Base-by-base conservation (phyloP, 1,139 yeast genomes). In the Chernovozyma sophiae-reginae region DNA sequence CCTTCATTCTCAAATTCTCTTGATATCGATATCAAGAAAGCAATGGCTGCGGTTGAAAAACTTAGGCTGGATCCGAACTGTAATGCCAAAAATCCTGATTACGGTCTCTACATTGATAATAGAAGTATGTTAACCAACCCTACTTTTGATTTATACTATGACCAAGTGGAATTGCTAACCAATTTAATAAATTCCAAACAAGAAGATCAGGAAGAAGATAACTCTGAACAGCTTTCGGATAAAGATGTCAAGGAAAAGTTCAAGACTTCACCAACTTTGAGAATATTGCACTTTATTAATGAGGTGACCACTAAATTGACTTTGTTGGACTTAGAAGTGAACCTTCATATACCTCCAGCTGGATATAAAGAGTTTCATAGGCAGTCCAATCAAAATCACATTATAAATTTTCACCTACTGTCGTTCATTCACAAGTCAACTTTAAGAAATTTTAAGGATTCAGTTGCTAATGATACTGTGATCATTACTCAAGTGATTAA, bases 101-200 rank as follows among this genome's bases (percentile, higher is more conserved):
- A 25, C 16, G 37, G 31, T 5, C 25, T 34, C 12, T 14, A n/a
- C 6, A 30, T 34, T 10, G 35, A 35, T 22, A 35, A 35, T 24
- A 25, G 18, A 19, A 4, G 25, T 10, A 34, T 34, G 37, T 23
- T 37, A 8, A 37, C 72, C 4, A 59, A 59, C 34, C 74, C 74
- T 3, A 52, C 53, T 1, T 39, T 69, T 27, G 65, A 65, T 41
- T 39, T 69, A 20, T 70, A 64, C 43, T 64, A 63, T 36, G 75
- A 70, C 43, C 75, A 70, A 42, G 42, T 59, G 24, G 60, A 52
- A 30, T 40, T 37, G 14, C 35, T 30, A 13, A 4, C 19, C 6
- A 12, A 10, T 8, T 33, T 26, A n/a, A 14, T 26, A 13, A 16
- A 13, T 15, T n/a, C n/a, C n/a, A 12, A 13, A 23, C 14, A 36